Evolutionary conservation across 2,329 filamentous ascomycete genomes (phyloP), one percentile per base, ranked within the genome.

Genomic region (Colletotrichum scovillei): DNA sequence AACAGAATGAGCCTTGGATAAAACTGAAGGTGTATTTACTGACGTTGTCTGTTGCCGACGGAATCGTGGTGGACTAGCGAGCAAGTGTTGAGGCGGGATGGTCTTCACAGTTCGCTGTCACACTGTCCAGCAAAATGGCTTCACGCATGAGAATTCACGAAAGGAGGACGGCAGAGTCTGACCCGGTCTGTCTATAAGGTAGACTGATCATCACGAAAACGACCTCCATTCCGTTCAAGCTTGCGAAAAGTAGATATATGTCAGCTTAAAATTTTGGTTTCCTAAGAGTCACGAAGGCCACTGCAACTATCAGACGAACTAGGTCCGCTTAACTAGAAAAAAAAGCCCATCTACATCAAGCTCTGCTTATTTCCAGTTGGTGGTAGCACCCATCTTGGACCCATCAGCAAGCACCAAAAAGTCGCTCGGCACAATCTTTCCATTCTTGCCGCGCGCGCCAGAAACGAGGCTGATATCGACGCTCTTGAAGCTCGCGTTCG

Each of bases 401-500:
- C 69, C 69, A 16, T 73, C 60, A 5, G 42, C 52, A n/a, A 58
- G 73, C 30, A 68, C 28, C 64, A 74, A 58, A 32, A 74, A 74
- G 49, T 73, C 57, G 38, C 73, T 74, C 28, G 69, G 65, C 16
- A 52, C 57, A 28, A 74, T 69, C 65, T 73, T 72, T 3, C 73
- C 73, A 26, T 74, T 68, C 22, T 72, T 72, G 28, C 52, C 63
- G 16, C 69, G 73, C 3, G 69, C 32, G 1, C 69, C 73, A 5
- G 64, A 19, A 22, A 74, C 62, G 12, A 74, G 73, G 4, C 38
- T 24, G 24, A 53, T 42, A 6, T 74, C 70, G 19, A 68, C 65
- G 62, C 69, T 74, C 63, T 63, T 67, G 69, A 73, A 73, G 57
- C 67, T 68, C 4, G 35, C 30, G 57, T 73, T 67, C 30, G 26